A percentile compares a stretch with the other conserved stretches of the same genome.
These are phyloP conservation scores for Yamadazyma aaseri DNA, from an alignment of 1,139 yeast species.

Conservation along the genomic window DNA sequence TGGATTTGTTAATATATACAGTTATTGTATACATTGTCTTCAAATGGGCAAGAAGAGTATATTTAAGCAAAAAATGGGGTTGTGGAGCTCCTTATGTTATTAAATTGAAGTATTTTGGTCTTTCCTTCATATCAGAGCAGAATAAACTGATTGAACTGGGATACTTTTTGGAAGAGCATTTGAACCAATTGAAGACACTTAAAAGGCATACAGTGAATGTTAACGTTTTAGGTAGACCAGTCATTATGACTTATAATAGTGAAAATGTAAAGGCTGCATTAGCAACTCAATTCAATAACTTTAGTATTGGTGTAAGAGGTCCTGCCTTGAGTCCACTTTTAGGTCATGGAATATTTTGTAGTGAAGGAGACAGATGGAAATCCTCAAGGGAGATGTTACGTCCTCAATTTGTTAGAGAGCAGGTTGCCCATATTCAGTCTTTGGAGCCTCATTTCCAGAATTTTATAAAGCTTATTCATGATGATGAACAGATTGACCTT, in stretches of 20 bases:
- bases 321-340: conserved; percentile 41
- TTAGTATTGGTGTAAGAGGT: conserved; percentile 48
- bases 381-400: conserved; percentile 55
- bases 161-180: conserved; percentile 9
- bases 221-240: conserved; percentile 2
- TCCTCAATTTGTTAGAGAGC: conserved; percentile 58
- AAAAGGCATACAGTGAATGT: conserved; percentile 9
- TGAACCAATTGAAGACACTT: conserved; percentile 3
- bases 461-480: conserved; percentile 29
- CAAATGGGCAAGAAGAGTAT: no score
- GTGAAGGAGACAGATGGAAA: conserved; percentile 58
- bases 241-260: conserved; percentile 25
- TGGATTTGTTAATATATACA: no score
- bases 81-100: conserved; percentile 9
- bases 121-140: conserved; percentile 6
- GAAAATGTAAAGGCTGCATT: conserved; percentile 37
- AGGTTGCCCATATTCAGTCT: conserved; percentile 46
- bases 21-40: no score
- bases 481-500: conserved; percentile 29
- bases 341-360: conserved; percentile 60
- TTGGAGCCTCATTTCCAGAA: conserved; percentile 47
- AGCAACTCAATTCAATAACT: conserved; percentile 51
- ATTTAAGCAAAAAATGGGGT: conserved; percentile 12
- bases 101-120: conserved; percentile 9
- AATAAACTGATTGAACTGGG: conserved; percentile 10